Percentiles rank a stretch among this genome's conserved stretches.
Conservation (phyloP, 2,329 filamentous ascomycete species). For the Sporothrix phasma region DNA sequence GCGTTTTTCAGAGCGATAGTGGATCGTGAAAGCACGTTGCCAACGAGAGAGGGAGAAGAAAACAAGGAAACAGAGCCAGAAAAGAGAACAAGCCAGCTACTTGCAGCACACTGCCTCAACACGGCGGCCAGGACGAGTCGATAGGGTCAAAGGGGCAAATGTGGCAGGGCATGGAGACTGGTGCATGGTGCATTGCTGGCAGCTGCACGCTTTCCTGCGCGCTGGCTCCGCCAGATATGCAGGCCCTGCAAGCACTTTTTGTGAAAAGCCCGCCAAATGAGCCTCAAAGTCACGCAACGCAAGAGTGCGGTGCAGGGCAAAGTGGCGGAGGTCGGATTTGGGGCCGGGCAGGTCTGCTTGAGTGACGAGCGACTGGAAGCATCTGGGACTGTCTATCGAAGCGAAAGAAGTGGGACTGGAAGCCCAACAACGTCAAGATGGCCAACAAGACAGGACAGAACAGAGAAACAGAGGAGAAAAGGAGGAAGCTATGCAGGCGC, state of each 20-base stretch:
- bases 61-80: neutral
- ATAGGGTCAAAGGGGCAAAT: neutral
- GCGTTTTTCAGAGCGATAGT: neutral
- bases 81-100: neutral
- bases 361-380: neutral
- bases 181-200: neutral
- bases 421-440: neutral
- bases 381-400: neutral
- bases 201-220: neutral
- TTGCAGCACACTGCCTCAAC: neutral
- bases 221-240: conserved; percentile 5
- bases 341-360: no score
- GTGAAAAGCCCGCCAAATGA: neutral
- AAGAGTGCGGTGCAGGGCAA: neutral
- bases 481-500: neutral
- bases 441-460: neutral
- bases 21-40: neutral
- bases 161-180: neutral
- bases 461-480: neutral
- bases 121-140: neutral
- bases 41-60: neutral
- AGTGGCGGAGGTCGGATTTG: conserved; percentile 1
- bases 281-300: neutral
- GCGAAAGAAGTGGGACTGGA: neutral
- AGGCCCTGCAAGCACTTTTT: neutral